Conservation (phyloP, 208 protist genomes). For the Acanthamoeba sp. region DNA sequence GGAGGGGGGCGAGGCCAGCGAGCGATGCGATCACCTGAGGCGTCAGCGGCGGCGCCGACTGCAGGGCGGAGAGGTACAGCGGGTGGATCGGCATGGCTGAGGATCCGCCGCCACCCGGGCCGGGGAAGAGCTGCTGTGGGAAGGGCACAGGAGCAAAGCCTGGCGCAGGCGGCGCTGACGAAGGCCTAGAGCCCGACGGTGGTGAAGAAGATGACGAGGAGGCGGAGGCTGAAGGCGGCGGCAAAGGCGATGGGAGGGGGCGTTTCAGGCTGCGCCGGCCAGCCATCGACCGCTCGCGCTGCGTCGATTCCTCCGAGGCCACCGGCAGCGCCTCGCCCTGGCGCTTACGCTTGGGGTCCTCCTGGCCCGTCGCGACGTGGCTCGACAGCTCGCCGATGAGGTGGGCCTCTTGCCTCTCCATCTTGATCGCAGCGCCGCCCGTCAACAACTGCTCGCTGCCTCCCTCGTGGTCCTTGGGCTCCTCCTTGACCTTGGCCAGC, state of each 20-base stretch:
- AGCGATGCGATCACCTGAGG: background rate
- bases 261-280: constrained; percentile 4
- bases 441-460: background rate
- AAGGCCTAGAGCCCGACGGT: background rate
- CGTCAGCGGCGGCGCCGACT: background rate
- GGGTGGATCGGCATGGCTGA: background rate
- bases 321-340: background rate
- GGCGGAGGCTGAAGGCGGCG: background rate
- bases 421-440: background rate
- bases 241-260: background rate
- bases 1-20: background rate
- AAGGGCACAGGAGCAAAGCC: background rate
- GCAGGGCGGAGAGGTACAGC: constrained; percentile 10
- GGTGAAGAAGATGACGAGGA: background rate
- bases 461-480: background rate
- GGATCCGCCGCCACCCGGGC: background rate
- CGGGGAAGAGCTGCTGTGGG: background rate
- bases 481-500: background rate
- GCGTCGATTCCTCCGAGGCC: background rate
- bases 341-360: background rate
- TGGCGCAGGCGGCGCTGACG: background rate
- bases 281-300: constrained; percentile 15
- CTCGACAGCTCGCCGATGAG: background rate
- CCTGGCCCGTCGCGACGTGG: background rate
- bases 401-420: background rate